Base-by-base conservation (phyloP, 768 basidiomycete species). In the Trametes sanguinea region DNA sequence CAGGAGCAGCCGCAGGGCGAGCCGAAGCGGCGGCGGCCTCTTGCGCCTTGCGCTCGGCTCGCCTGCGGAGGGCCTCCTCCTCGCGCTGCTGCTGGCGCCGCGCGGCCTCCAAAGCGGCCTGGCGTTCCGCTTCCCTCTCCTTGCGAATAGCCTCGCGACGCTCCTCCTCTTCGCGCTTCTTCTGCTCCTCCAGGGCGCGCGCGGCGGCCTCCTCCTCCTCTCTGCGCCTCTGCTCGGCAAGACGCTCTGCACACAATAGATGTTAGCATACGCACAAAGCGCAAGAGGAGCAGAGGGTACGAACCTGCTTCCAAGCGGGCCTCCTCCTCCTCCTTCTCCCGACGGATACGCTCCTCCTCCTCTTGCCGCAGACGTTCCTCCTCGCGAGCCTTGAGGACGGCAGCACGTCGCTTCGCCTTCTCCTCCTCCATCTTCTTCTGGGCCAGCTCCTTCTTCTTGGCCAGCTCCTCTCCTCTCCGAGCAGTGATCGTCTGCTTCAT, bases 361-460 rank as follows among this genome's bases (percentile, higher is more conserved):
- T 83, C 85, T 39, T 46, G 61, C 35, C 66, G 67, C 45, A 70
- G 66, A 29, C 77, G 75, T 74, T 89, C 81, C 71, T 85, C 88
- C 69, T 84, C 87, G 65, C 85, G 76, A 61, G 79, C 77, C 65
- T 85, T 83, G 32, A 88, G 61, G 45, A 92, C 75, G 13, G 76
- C 75, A 62, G 80, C 80, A 62, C 79, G 79, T 66, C 88, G 80
- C 80, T 87, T 89, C 50, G 82, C 81, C 80, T 94, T 95, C 78
- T 95, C 94, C 71, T 91, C 87, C 62, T 85, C 87, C 56, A 94
- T 85, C 81, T 88, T 94, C 73, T 76, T 78, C 66, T 76, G 68
- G 2, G 94, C 89, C 29, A 74, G 75, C 47, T 81, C 84, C 65
- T 81, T 74, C 69, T 78, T 84, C 74, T 80, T 80, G 52, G 83